Evolutionary conservation across 2,329 filamentous ascomycete species (phyloP).

Genomic region (Fusarium sarcochroum): DNA sequence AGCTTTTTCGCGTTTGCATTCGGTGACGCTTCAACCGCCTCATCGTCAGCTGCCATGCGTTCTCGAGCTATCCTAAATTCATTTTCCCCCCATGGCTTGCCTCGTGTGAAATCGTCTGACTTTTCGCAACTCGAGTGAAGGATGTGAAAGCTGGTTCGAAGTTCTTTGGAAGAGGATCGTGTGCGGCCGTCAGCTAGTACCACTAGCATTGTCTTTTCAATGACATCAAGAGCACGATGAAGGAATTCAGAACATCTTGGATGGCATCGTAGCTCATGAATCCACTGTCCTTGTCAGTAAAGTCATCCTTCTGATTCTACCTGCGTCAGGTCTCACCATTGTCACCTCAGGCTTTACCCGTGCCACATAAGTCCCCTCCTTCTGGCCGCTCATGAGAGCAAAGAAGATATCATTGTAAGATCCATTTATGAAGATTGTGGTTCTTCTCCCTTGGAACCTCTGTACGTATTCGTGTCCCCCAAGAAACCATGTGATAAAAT

Average conservation of each 20-base stretch:
- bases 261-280: not conserved
- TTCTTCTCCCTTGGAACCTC: not conserved
- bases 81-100: not conserved
- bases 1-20: not conserved
- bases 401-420: slow-evolving; percentile 10
- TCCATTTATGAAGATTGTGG: slow-evolving; percentile 1
- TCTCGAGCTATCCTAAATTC: not conserved
- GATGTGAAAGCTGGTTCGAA: not conserved
- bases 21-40: not conserved
- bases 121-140: not conserved
- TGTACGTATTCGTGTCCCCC: not conserved
- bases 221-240: slow-evolving; percentile 2
- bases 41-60: not conserved
- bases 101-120: not conserved
- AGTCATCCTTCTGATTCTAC: not conserved
- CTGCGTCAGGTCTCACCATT: not conserved
- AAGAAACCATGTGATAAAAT: slow-evolving; percentile 23
- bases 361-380: not conserved
- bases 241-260: not conserved
- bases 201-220: slow-evolving; percentile 19
- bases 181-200: not conserved
- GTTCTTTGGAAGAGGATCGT: not conserved
- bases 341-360: slow-evolving; percentile 23
- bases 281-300: slow-evolving; percentile 7
- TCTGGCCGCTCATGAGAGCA: not conserved